Evolutionary conservation across 805 yeast genomes (phyloP), one percentile per base, ranked within the genome.

Genomic region (Schizosaccharomyces osmophilus): DNA sequence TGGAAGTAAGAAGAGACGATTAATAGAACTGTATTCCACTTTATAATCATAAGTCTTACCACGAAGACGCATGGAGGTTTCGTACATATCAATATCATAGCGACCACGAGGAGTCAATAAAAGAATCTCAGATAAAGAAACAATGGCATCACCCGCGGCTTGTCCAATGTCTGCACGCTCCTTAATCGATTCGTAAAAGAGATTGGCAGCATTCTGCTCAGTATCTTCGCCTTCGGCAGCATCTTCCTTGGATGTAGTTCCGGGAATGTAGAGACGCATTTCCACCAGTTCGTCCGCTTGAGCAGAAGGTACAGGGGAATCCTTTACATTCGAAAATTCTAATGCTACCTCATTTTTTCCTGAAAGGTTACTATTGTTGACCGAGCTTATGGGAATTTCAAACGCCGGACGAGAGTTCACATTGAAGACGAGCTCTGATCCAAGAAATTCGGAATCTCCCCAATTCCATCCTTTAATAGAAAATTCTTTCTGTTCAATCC

Each of bases 41-140:
- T 90, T 93, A 77, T 93, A 94, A 71, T 93, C 98, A 73, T 93
- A 93, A 1, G 97, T 93, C 73, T 90, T 93, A 71, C 99, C 99
- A 68, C 98, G 82, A 61, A 93, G 78, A 69, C 97, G 82, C 72
- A 93, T 79, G 61, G 93, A 85, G 39, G 81, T 79, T 43, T 86
- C 82, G 73, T 86, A 93, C 82, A 93, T 84, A 72, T 90, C 97
- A 67, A 93, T 85, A 71, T 93, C 97, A 71, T 89, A 93, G 72
- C 98, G 90, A 65, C 98, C 98, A 78, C 98, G 83, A 68, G 98
- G 98, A 0, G 97, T 93, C 63, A 93, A 80, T 77, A 93, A 87
- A 70, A 90, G 77, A 3, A 89, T 82, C 68, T 90, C 97, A 60
- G 85, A 80, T 74, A 90, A 89, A 5, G 97, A 85, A 4, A 87